Conservation (phyloP, 148 eudicot species). For the Polygonum aviculare region DNA sequence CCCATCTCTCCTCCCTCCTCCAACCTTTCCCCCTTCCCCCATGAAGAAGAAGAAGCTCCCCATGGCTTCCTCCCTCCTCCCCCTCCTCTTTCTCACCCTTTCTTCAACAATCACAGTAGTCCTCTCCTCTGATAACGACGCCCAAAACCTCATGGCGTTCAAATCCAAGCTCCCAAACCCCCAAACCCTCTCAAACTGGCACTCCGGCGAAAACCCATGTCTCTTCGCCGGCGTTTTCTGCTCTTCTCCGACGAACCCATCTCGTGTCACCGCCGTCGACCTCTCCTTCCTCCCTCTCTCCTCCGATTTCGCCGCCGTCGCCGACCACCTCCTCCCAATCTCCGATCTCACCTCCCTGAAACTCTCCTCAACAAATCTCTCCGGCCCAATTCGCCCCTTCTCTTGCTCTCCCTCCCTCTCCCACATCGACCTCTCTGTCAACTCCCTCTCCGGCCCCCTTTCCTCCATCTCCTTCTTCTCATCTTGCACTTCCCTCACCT, state of each 20-base stretch:
- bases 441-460: conserved; percentile 44
- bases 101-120: conserved; percentile 9
- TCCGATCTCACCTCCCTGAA: conserved; percentile 30
- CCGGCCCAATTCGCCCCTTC: conserved; percentile 34
- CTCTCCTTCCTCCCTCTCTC: conserved; percentile 32
- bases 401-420: conserved; percentile 23
- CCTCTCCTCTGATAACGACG: conserved; percentile 17
- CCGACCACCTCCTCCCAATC: conserved; percentile 33
- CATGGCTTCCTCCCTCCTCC: background rate
- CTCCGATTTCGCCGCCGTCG: conserved; percentile 27
- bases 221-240: conserved; percentile 62
- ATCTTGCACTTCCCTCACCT: conserved; percentile 29
- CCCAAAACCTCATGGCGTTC: conserved; percentile 51
- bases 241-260: conserved; percentile 10
- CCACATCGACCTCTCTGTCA: conserved; percentile 54
- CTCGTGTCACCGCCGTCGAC: conserved; percentile 44
- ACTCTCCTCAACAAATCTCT: conserved; percentile 36
- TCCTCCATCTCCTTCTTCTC: conserved; percentile 31
- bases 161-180: conserved; percentile 50
- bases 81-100: conserved; percentile 6
- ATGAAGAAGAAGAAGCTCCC: background rate
- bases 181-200: conserved; percentile 44
- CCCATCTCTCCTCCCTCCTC: conserved; percentile 3
- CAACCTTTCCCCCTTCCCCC: background rate
- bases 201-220: conserved; percentile 36